Evolutionary conservation across 2,329 filamentous ascomycete species (phyloP).

Genomic region (Hypoxylon rubiginosum): DNA sequence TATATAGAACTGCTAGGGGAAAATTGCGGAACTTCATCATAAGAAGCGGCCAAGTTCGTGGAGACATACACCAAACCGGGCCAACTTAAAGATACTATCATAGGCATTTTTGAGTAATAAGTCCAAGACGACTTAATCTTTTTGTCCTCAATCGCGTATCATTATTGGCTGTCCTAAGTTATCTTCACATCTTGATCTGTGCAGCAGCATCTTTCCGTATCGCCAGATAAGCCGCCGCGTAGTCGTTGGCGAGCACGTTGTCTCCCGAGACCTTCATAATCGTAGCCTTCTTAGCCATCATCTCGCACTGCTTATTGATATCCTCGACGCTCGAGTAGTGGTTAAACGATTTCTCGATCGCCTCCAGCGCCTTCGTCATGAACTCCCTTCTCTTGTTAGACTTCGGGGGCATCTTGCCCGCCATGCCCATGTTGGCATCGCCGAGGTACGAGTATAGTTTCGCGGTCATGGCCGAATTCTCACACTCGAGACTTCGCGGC

Average conservation of each 20-base stretch:
- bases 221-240: slow-evolving; percentile 74
- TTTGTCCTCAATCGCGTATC: slow-evolving; percentile 4
- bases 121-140: not conserved
- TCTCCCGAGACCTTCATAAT: slow-evolving; percentile 80
- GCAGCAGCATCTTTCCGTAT: slow-evolving; percentile 61
- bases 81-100: not conserved
- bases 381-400: slow-evolving; percentile 66
- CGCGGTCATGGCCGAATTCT: slow-evolving; percentile 72
- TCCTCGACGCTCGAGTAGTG: slow-evolving; percentile 78
- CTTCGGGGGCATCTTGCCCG: slow-evolving; percentile 64
- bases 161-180: slow-evolving; percentile 1
- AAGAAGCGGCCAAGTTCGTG: not conserved
- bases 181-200: slow-evolving; percentile 42
- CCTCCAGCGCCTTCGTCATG: slow-evolving; percentile 69
- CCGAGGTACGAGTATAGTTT: slow-evolving; percentile 77
- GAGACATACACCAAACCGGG: not conserved
- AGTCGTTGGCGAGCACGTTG: slow-evolving; percentile 72
- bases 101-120: not conserved
- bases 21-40: too few relatives aligned
- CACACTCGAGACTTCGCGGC: slow-evolving; percentile 81
- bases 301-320: slow-evolving; percentile 78
- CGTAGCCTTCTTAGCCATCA: slow-evolving; percentile 85
- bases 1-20: not conserved
- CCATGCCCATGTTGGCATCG: slow-evolving; percentile 84
- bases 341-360: slow-evolving; percentile 72